A percentile compares a stretch with the other conserved stretches of the same genome.
phyloP scores from a whole-genome alignment of 768 basidiomycete genomes.

The Lentinus brumalis region DNA sequence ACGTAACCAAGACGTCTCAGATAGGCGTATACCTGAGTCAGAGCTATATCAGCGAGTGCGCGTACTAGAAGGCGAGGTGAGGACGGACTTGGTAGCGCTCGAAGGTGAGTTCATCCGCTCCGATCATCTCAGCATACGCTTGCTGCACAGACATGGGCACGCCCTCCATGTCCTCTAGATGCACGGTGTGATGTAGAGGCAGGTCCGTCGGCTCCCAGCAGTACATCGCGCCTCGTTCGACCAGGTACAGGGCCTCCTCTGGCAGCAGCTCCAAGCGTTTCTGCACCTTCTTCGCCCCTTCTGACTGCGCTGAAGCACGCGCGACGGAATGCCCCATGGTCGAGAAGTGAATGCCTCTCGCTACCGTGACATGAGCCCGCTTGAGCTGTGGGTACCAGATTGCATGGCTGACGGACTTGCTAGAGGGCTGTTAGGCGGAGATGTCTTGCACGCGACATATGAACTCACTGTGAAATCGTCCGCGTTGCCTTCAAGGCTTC shows the following conservation, averaged over 20 bases:
- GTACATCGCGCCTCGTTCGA: conserved; percentile 87
- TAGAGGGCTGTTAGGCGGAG: conserved; percentile 27
- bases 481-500: conserved; percentile 73
- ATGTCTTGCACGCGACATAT: too few relatives aligned
- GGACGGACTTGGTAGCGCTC: conserved; percentile 83
- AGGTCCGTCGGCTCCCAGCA: conserved; percentile 66
- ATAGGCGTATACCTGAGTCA: conserved; percentile 82
- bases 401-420: conserved; percentile 79
- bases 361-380: conserved; percentile 67
- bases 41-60: neutral
- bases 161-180: conserved; percentile 45
- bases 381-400: conserved; percentile 73
- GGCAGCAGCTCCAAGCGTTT: conserved; percentile 86
- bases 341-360: conserved; percentile 82
- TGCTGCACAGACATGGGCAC: conserved; percentile 91
- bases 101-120: conserved; percentile 70
- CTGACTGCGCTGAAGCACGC: conserved; percentile 35
- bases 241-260: conserved; percentile 92
- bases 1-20: conserved; percentile 90
- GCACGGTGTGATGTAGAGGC: conserved; percentile 23
- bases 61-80: neutral
- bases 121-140: conserved; percentile 85
- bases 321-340: conserved; percentile 81
- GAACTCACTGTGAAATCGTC: conserved; percentile 70
- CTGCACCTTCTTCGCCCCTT: conserved; percentile 44